phyloP scores from a whole-genome alignment of 768 basidiomycete species.

The Cantharellus anzutake region DNA sequence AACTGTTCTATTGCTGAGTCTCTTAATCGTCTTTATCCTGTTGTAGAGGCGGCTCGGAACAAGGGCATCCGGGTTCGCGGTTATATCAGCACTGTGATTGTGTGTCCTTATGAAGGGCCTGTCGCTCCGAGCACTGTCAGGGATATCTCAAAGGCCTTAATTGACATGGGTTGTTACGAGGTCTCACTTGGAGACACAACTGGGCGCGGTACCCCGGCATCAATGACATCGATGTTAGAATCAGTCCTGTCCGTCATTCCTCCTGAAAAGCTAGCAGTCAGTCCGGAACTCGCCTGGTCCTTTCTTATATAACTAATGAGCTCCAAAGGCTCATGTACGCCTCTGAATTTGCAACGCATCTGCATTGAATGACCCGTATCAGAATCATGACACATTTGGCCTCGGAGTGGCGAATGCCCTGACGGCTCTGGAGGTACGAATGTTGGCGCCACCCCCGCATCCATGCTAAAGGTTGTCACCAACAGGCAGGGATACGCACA shows the following conservation, averaged over 20 bases:
- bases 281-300: slow-evolving; percentile 9
- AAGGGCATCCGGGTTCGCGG: slow-evolving; percentile 54
- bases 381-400: slow-evolving; percentile 88
- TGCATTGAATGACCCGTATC: not conserved
- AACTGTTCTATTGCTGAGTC: slow-evolving; percentile 59
- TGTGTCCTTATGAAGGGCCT: slow-evolving; percentile 73
- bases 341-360: not conserved
- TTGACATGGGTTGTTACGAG: slow-evolving; percentile 90
- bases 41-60: slow-evolving; percentile 40
- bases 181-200: slow-evolving; percentile 85
- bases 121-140: slow-evolving; percentile 46
- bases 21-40: slow-evolving; percentile 38
- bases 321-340: slow-evolving; percentile 36
- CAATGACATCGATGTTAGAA: slow-evolving; percentile 47
- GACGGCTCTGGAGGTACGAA: slow-evolving; percentile 28
- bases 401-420: slow-evolving; percentile 64
- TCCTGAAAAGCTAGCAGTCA: slow-evolving; percentile 50
- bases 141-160: slow-evolving; percentile 47
- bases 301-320: not conserved
- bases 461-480: slow-evolving; percentile 4
- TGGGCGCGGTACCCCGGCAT: slow-evolving; percentile 60
- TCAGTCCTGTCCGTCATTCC: slow-evolving; percentile 43
- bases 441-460: slow-evolving; percentile 4
- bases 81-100: slow-evolving; percentile 59
- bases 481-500: slow-evolving; percentile 50